These are phyloP conservation scores for Venustampulla echinocandica DNA, from an alignment of 495 filamentous ascomycete species.

Conservation along the genomic window DNA sequence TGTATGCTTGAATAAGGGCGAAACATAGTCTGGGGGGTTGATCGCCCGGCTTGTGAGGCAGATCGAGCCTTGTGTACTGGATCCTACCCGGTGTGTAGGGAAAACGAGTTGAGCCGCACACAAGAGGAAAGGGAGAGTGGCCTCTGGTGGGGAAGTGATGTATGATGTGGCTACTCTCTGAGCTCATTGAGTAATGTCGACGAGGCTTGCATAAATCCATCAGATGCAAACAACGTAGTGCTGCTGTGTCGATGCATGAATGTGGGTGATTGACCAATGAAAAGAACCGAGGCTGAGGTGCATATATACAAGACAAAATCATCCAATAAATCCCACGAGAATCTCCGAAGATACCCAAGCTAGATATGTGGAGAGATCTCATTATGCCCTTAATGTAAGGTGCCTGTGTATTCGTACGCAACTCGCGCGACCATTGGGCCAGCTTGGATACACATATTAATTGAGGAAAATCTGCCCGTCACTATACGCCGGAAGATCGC, in stretches of 20 bases:
- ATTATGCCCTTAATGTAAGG: neutral
- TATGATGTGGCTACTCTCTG: slow-evolving; percentile 3
- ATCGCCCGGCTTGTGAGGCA: slow-evolving; percentile 3
- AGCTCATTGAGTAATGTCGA: neutral
- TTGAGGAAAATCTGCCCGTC: neutral
- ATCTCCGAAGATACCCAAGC: neutral
- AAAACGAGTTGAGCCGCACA: slow-evolving; percentile 3
- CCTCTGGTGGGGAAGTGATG: neutral
- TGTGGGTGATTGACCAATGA: neutral
- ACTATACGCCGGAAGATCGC: slow-evolving; percentile 12
- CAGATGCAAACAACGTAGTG: neutral
- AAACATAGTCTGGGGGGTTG: neutral
- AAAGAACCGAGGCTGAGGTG: neutral
- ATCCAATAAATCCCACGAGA: neutral
- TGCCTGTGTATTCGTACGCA: no score
- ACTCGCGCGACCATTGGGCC: neutral
- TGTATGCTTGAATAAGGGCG: neutral
- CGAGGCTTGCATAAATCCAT: slow-evolving; percentile 3
- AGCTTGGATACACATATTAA: neutral
- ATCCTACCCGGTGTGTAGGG: slow-evolving; percentile 4
- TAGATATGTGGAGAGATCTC: neutral
- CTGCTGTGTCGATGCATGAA: neutral
- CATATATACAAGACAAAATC: no score
- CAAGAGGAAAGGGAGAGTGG: neutral
- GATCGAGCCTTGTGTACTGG: neutral